These are phyloP conservation scores for Basidiobolus meristosporus DNA, from an alignment of 371 early-diverging fungal genomes.

Conservation along the genomic window DNA sequence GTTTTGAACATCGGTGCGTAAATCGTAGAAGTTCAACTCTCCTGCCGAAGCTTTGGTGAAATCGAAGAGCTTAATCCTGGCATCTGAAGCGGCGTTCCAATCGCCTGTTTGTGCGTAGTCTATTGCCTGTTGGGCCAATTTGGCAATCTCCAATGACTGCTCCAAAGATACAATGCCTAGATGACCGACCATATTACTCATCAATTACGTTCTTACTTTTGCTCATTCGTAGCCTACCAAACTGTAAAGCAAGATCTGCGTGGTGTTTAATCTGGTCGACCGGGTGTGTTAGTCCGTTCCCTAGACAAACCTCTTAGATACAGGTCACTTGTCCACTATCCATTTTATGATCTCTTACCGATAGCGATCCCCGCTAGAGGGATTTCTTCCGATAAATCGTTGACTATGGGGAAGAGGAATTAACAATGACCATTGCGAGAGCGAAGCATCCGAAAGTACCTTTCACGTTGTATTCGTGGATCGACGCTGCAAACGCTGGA, in stretches of 20 bases:
- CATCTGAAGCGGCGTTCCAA: constrained; percentile 14
- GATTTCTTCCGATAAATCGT: neutral
- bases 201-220: neutral
- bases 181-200: neutral
- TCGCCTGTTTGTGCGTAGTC: constrained; percentile 11
- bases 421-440: neutral
- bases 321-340: neutral
- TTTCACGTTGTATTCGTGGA: constrained; percentile 15
- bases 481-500: constrained; percentile 20
- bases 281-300: neutral
- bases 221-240: neutral
- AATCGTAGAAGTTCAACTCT: constrained; percentile 26
- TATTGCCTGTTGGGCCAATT: constrained; percentile 10
- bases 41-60: constrained; percentile 36
- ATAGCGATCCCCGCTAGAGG: neutral
- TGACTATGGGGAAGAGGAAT: neutral
- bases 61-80: constrained; percentile 24
- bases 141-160: constrained; percentile 15
- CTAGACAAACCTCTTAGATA: neutral
- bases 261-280: neutral
- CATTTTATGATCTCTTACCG: neutral
- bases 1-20: no score
- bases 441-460: neutral
- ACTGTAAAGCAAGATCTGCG: neutral
- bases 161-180: constrained; percentile 8